Percentiles rank a stretch among this genome's conserved stretches.
These are phyloP conservation scores for Lactifluus piperatus DNA, from an alignment of 768 basidiomycete genomes.

Conservation along the genomic window DNA sequence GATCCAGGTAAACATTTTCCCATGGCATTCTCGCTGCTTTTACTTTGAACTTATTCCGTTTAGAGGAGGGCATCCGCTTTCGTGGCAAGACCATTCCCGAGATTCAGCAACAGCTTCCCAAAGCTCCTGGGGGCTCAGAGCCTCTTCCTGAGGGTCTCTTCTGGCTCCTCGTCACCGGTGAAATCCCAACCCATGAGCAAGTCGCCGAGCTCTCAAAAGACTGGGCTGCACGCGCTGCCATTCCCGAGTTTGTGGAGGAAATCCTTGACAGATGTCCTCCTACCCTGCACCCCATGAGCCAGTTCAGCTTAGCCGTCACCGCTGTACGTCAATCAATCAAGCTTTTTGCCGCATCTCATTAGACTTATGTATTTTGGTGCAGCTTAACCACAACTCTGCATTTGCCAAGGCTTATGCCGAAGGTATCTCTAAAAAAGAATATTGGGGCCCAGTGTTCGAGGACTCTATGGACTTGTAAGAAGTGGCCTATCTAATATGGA, in stretches of 20 bases:
- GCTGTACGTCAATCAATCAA: constrained; percentile 45
- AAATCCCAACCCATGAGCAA: constrained; percentile 87
- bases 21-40: not conserved
- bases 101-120: constrained; percentile 78
- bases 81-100: constrained; percentile 94
- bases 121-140: constrained; percentile 79
- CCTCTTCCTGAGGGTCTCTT: constrained; percentile 92
- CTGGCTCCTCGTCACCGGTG: constrained; percentile 93
- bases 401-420: constrained; percentile 93
- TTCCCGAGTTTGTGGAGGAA: constrained; percentile 95
- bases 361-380: constrained; percentile 11
- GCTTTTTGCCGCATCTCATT: not conserved
- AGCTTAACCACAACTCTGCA: constrained; percentile 92
- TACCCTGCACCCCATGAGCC: constrained; percentile 97
- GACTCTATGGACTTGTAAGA: constrained; percentile 78
- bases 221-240: constrained; percentile 87
- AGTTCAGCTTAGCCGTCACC: constrained; percentile 93
- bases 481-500: not conserved
- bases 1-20: constrained; percentile 58
- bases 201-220: constrained; percentile 80
- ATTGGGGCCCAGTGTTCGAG: constrained; percentile 93
- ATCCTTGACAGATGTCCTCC: constrained; percentile 88
- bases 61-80: constrained; percentile 97
- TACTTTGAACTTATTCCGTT: constrained; percentile 10
- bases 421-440: constrained; percentile 90